Percentiles rank a stretch among this genome's conserved stretches.
Evolutionary conservation across 2,329 filamentous ascomycete species (phyloP).

Genomic region (Calonectria honghensis): DNA sequence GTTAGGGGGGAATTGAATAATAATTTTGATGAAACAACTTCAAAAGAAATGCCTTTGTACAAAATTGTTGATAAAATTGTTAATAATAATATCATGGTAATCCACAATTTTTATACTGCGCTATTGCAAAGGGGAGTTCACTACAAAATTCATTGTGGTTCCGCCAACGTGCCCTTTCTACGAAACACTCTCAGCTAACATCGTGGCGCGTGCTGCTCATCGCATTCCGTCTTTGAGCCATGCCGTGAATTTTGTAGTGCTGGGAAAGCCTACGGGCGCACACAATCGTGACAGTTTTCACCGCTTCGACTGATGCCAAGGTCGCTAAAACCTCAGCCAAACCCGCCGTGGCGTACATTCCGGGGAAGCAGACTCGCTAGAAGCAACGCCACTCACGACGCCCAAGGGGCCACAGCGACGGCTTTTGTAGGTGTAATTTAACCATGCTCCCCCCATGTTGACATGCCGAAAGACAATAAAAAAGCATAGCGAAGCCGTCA

Average conservation of each 20-base stretch:
- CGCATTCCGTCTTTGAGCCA: neutral
- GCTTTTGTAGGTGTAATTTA: neutral
- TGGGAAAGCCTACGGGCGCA: neutral
- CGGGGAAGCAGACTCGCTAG: neutral
- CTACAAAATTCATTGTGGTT: no score
- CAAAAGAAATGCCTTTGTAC: no score
- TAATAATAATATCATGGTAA: no score
- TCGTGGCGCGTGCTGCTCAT: neutral
- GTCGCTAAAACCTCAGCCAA: neutral
- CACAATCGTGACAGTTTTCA: neutral
- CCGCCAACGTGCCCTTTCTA: no score
- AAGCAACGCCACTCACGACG: neutral
- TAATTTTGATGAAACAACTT: no score
- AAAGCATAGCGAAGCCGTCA: neutral
- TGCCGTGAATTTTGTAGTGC: neutral
- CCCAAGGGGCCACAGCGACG: neutral
- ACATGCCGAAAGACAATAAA: neutral
- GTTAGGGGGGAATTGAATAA: no score
- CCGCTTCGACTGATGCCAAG: neutral
- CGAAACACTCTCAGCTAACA: neutral
- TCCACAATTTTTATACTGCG: no score
- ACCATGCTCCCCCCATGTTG: neutral
- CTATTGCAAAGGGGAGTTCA: no score
- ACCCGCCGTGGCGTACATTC: neutral
- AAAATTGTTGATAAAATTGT: no score